phyloP scores from a whole-genome alignment of 257 asterid genomes.

The Thymus quinquecostatus region DNA sequence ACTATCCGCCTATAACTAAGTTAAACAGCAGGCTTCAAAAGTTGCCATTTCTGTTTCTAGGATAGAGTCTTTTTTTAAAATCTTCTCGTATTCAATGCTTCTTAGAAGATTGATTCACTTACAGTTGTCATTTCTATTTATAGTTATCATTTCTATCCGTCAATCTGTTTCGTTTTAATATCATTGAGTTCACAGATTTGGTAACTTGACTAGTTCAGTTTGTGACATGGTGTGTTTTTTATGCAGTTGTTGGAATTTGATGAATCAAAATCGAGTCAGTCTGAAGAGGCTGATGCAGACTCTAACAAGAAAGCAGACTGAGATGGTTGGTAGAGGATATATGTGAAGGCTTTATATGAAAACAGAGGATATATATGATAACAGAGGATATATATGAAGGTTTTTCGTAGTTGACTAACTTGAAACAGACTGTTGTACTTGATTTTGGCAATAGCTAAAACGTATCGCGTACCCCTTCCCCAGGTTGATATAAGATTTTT shows the following conservation, averaged over 20 bases:
- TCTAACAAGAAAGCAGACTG: constrained; percentile 61
- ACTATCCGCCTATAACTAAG: no score
- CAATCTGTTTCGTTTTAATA: no score
- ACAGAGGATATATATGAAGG: constrained; percentile 2
- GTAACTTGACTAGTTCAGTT: neutral
- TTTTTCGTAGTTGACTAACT: constrained; percentile 31
- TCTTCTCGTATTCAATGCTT: no score
- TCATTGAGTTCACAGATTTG: neutral
- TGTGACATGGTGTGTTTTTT: neutral
- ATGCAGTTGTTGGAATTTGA: constrained; percentile 81
- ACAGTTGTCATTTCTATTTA: no score
- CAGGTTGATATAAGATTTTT: constrained; percentile 27
- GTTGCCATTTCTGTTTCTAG: no score
- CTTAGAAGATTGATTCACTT: no score
- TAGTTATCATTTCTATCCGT: no score
- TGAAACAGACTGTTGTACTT: constrained; percentile 41
- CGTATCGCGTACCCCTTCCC: neutral
- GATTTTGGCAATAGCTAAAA: constrained; percentile 31
- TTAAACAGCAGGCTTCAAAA: no score
- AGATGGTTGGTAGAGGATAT: constrained; percentile 26
- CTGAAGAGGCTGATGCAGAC: constrained; percentile 43
- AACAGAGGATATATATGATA: neutral
- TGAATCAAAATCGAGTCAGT: constrained; percentile 56
- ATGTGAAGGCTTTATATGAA: neutral
- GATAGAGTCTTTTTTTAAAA: no score